Evolutionary conservation across 441 rosid genomes (phyloP).

Genomic region (Biscutella laevigata): DNA sequence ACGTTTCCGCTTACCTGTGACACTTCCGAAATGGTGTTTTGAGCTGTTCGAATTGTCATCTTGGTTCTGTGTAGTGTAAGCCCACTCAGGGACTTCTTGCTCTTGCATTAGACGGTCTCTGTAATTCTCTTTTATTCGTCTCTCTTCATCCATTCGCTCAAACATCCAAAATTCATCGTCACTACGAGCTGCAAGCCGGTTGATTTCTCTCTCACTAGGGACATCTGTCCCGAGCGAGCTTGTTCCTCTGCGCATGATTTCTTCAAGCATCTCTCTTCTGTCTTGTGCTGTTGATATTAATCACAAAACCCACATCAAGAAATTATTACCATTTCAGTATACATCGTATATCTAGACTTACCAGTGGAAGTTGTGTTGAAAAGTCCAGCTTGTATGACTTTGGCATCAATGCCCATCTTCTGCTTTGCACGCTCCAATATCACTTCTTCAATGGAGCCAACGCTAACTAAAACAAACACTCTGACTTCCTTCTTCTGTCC

Average conservation of each 20-base stretch:
- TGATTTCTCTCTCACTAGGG: conserved; percentile 98
- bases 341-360: conserved; percentile 34
- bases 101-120: conserved; percentile 93
- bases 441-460: conserved; percentile 98
- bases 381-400: conserved; percentile 99
- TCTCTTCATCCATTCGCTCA: conserved; percentile 94
- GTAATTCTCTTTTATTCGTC: conserved; percentile 78
- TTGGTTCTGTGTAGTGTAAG: conserved; percentile 45
- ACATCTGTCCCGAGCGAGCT: conserved; percentile 94
- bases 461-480: conserved; percentile 98
- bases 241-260: conserved; percentile 93
- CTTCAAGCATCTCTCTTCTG: conserved; percentile 91
- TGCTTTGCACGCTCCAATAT: conserved; percentile 99
- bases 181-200: conserved; percentile 86
- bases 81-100: conserved; percentile 99
- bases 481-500: conserved; percentile 99
- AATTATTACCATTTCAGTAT: not conserved
- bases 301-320: conserved; percentile 6
- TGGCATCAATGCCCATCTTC: conserved; percentile 99
- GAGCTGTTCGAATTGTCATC: conserved; percentile 52
- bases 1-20: conserved; percentile 75
- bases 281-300: conserved; percentile 67
- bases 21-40: conserved; percentile 37
- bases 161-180: conserved; percentile 85
- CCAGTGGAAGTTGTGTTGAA: conserved; percentile 99